Conservation (phyloP, 176 grass and related monocot genomes). For the Dactylis glomerata region DNA sequence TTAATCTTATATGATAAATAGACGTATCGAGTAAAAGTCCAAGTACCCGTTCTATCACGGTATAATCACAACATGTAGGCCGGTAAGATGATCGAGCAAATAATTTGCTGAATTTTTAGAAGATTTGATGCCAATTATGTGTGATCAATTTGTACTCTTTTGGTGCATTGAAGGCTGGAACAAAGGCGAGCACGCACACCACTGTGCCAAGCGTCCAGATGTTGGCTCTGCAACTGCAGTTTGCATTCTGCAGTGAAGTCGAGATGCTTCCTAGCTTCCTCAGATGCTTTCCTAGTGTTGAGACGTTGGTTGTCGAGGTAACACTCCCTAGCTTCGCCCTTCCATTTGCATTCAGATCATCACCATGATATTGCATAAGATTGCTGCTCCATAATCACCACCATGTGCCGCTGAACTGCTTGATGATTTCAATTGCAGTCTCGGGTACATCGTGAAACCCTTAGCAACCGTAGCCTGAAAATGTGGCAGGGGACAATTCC, state of each 20-base stretch:
- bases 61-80: not conserved
- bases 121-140: not conserved
- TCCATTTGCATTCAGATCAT: not conserved
- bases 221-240: conserved; percentile 10
- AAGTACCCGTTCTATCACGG: not conserved
- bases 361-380: not conserved
- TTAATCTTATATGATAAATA: too few species aligned
- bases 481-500: not conserved
- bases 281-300: conserved; percentile 27
- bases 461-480: not conserved
- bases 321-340: not conserved
- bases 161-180: not conserved
- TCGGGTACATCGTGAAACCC: not conserved
- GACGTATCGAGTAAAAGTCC: not conserved
- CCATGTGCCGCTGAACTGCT: not conserved
- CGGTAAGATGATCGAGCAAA: not conserved
- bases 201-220: conserved; percentile 3
- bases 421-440: not conserved
- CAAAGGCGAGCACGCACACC: not conserved
- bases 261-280: conserved; percentile 23
- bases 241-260: not conserved
- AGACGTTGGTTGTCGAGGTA: conserved; percentile 25
- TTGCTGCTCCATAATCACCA: not conserved
- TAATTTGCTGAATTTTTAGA: not conserved
- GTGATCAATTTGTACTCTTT: not conserved